phyloP scores from a whole-genome alignment of 2,329 filamentous ascomycete genomes.

The Botrytis hyacinthi region DNA sequence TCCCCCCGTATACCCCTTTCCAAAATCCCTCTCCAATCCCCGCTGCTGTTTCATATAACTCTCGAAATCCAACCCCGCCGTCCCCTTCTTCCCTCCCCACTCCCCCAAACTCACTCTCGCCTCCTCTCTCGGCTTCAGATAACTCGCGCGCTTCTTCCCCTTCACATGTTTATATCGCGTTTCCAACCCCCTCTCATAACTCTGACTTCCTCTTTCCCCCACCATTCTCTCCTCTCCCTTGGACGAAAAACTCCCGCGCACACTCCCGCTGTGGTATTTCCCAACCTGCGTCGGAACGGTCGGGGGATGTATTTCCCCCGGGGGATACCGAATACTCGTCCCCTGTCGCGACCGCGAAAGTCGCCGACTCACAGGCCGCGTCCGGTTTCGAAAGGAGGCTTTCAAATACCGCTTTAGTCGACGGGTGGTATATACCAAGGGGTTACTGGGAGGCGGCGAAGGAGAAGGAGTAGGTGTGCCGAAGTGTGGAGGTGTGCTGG shows the following conservation, averaged over 20 bases:
- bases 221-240: neutral
- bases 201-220: neutral
- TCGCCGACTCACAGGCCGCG: neutral
- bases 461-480: neutral
- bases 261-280: conserved; percentile 10
- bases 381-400: neutral
- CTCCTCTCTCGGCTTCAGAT: conserved; percentile 1
- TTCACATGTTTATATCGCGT: conserved; percentile 2
- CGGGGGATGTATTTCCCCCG: neutral
- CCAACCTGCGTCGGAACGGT: conserved; percentile 4
- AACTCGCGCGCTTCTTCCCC: conserved; percentile 6
- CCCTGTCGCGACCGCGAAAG: neutral
- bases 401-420: neutral
- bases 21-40: conserved; percentile 15
- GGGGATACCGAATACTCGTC: neutral
- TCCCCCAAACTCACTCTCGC: neutral
- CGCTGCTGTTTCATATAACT: conserved; percentile 4
- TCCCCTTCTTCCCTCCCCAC: neutral
- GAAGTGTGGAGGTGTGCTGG: neutral
- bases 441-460: neutral
- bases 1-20: neutral
- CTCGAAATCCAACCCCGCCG: neutral
- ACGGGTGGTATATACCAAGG: neutral
- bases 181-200: neutral
- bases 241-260: conserved; percentile 1